phyloP scores from a whole-genome alignment of 2,329 filamentous ascomycete species.

The Hypoxylon sp. region DNA sequence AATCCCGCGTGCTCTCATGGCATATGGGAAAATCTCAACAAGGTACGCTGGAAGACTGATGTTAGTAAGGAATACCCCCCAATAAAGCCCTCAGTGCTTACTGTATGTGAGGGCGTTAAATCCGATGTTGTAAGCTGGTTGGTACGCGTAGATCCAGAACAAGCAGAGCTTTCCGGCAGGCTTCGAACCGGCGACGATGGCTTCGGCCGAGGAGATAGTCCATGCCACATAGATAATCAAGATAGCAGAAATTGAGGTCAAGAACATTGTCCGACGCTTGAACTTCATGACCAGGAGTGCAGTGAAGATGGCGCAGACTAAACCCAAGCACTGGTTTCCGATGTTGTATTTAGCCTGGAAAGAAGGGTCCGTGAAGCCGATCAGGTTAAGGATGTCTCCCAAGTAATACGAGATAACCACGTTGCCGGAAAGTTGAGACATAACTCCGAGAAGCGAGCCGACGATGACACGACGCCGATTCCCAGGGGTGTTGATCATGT shows the following conservation, averaged over 20 bases:
- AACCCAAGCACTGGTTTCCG: slow-evolving; percentile 63
- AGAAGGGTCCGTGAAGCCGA: slow-evolving; percentile 60
- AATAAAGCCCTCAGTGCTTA: slow-evolving; percentile 48
- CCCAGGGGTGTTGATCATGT: slow-evolving; percentile 65
- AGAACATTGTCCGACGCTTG: slow-evolving; percentile 65
- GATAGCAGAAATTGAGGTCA: slow-evolving; percentile 66
- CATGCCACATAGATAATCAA: slow-evolving; percentile 68
- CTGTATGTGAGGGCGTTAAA: slow-evolving; percentile 74
- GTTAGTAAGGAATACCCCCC: not conserved
- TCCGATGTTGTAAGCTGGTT: slow-evolving; percentile 70
- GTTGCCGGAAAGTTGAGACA: slow-evolving; percentile 69
- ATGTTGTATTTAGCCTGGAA: slow-evolving; percentile 63
- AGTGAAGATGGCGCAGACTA: slow-evolving; percentile 61
- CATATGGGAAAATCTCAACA: slow-evolving; percentile 69
- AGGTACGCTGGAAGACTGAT: slow-evolving; percentile 57
- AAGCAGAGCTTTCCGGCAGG: slow-evolving; percentile 60
- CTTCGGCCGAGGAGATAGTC: slow-evolving; percentile 63
- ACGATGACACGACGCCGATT: slow-evolving; percentile 66
- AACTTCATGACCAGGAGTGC: slow-evolving; percentile 63
- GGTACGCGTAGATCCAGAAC: slow-evolving; percentile 70
- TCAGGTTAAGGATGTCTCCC: slow-evolving; percentile 61
- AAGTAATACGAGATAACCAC: slow-evolving; percentile 65
- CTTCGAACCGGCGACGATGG: slow-evolving; percentile 49
- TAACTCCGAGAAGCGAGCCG: slow-evolving; percentile 65
- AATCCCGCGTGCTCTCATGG: slow-evolving; percentile 68